Conservation (phyloP, 257 asterid genomes). For the Solanum bulbocastanum region DNA sequence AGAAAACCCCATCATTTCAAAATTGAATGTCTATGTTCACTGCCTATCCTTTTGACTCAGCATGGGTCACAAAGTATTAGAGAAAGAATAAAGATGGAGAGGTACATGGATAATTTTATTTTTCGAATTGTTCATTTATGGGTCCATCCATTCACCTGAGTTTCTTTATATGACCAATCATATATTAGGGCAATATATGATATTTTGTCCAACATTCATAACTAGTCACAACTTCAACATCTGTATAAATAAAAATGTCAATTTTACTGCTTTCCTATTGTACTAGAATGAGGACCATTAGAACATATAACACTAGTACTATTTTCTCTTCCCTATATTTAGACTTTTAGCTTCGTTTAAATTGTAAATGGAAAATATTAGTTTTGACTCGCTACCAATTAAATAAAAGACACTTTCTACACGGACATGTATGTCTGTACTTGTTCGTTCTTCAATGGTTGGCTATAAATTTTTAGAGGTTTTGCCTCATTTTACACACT, state of each 20-base stretch:
- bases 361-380: background rate
- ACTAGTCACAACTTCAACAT: background rate
- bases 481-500: too few species aligned
- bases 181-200: background rate
- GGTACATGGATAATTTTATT: background rate
- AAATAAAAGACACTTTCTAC: too few species aligned
- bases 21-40: conserved; percentile 24
- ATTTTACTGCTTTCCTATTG: background rate
- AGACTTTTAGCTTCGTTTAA: background rate
- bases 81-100: conserved; percentile 9
- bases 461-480: background rate
- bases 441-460: background rate
- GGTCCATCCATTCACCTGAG: conserved; percentile 14
- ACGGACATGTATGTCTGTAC: background rate
- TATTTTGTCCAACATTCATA: background rate
- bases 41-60: conserved; percentile 43
- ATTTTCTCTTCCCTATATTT: background rate
- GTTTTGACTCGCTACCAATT: too few species aligned
- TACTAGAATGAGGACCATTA: background rate
- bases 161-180: conserved; percentile 4
- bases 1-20: conserved; percentile 16
- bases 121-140: background rate
- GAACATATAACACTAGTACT: background rate
- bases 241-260: background rate
- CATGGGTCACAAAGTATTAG: conserved; percentile 26